Evolutionary conservation across 1,284 basidiomycete genomes (phyloP), one percentile per base, ranked within the genome.

Genomic region (Sanghuangporus sanghuang): DNA sequence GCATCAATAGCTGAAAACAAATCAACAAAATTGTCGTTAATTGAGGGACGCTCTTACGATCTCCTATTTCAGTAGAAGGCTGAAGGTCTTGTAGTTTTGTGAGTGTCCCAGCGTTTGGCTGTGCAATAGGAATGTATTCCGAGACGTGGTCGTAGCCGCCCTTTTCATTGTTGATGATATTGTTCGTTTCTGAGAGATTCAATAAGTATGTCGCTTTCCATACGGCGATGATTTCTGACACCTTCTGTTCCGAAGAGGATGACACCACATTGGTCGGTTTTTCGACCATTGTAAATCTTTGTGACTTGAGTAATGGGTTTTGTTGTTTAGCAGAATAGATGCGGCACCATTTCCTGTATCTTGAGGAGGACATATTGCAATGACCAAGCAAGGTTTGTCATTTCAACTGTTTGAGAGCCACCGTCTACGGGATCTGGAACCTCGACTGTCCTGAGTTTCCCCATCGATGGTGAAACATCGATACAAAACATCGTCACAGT

Each of bases 181-280:
- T 96, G 68, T 87, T 79, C 9, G 92, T 94, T n/a, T 83, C 92
- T 85, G 62, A 21, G 27, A 27, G 16, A 53, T 18, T 79, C 57
- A 57, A 67, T 64, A 57, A 65, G 59, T 57, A 32, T 32, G 27
- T n/a, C 16, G 44, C 44, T 46, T n/a, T 46, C 44, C 44, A 14
- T 9, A 12, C 44, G 1, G 50, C 60, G 42, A 64, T 69, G 49
- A 23, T 14, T 7, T 2, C 8, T 72, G 73, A 66, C 69, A 90
- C 93, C 82, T 73, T 92, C 86, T 6, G 88, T 85, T 12, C 95
- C 95, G 71, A 93, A 95, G 3, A 89, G 76, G 54, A 96, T 83
- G 39, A 98, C 84, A 18, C 91, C 92, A 71, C 93, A 94, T 69
- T 92, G 87, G 70, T 96, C 95, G 9, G 95, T 96, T 78, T 97